Evolutionary conservation across 75 land plant genomes (phyloP), one percentile per base, ranked within the genome.

Genomic region (Selaginella tamariscina): DNA sequence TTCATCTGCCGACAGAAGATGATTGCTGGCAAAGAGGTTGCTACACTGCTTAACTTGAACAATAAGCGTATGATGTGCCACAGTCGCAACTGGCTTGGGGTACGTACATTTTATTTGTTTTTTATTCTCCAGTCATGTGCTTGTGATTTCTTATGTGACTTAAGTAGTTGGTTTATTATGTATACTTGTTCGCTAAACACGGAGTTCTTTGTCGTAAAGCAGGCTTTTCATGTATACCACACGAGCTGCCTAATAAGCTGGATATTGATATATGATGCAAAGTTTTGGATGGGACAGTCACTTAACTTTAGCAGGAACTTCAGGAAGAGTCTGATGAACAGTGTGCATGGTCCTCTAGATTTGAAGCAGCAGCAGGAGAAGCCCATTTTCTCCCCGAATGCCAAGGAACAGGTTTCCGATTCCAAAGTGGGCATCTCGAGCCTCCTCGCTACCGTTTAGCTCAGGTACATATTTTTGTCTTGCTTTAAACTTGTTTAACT

Each of bases 191-290:
- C 15, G 49, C 5, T 39, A 5, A 5, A 5, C 15, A 39, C 15
- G 49, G 49, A 5, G 49, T 39, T 39, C 49, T 39, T 39, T 5
- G 49, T 5, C 15, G 15, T 39, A 13, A 18, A 27, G n/a, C 79
- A 94, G 98, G 86, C 81, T 44, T 94, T 94, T 68, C 98, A 94
- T 78, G 82, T 85, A 24, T 94, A 81, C 59, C 98, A 94, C 65
- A 77, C 70, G 24, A 83, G 85, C 20, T 94, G 98, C 71, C 79
- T 94, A 28, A 74, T 94, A 26, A 88, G 85, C 57, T 94, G 98
- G 98, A 77, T 94, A 55, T 82, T 87, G 27, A 73, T 89, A 29
- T 89, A 81, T 59, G 96, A 90, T 67, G 72, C 64, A 18, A 89
- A 91, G 76, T 72, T 74, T 13, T 78, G 77, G 85, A 57, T 32